Base-by-base conservation (phyloP, 2,329 filamentous ascomycete species). In the Colletotrichum sp. region DNA sequence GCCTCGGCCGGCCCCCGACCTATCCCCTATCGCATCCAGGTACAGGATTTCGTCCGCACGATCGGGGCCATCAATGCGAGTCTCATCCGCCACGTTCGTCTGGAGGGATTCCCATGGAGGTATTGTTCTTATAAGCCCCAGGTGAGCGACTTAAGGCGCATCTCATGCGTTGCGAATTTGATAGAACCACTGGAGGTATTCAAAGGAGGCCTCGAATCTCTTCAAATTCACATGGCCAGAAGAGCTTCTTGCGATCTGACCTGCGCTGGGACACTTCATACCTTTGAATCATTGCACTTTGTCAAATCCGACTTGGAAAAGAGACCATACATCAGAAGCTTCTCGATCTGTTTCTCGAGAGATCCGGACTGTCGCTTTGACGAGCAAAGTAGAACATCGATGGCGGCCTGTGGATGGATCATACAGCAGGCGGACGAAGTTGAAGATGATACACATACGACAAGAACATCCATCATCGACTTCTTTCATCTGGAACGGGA, bases 91-190 rank as follows among this genome's bases (percentile, higher is more conserved):
- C 24, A 59, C 14, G 21, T 59, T 28, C 26, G 26, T 18, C 21
- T 59, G 21, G 26, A 59, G 55, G 55, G 55, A 1, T 59, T 59
- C 26, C 55, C 55, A 28, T 59, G 55, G 55, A 59, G 7, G 13
- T 13, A 28, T 59, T 26, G 7, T 59, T 59, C 52, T 24, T 16
- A 48, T 48, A n/a, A 48, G 39, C 39, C 18, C 6, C 5, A n/a
- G 18, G 9, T 12, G 39, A 2, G 1, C 9, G 9, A 48, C 2
- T 12, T 0, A n/a, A 6, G 9, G 18, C 39, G 39, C 18, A 48
- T 48, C 18, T 48, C 39, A 1, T n/a, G 39, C 39, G 39, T 7
- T 21, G 12, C 1, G 43, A 52, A 24, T 13, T 21, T 24, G 6
- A 52, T 21, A 21, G n/a, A 52, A 21, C n/a, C 43, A 21, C 43